phyloP scores from a whole-genome alignment of 2,329 filamentous ascomycete species.

The Clarireedia homoeocarpa region DNA sequence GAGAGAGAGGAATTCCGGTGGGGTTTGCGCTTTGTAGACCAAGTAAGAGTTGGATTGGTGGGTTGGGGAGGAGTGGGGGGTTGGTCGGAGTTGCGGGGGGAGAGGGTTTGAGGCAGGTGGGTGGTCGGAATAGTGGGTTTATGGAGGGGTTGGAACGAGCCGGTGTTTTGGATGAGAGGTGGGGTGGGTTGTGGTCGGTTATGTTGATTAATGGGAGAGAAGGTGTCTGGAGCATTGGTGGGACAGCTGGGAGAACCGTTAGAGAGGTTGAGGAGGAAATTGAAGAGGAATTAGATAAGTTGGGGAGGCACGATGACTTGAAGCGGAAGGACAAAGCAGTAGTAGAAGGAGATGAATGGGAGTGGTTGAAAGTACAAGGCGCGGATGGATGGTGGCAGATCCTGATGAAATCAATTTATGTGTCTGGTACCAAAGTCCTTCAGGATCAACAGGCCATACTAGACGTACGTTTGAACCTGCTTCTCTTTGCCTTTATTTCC shows the following conservation, averaged over 20 bases:
- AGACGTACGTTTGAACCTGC: constrained; percentile 10
- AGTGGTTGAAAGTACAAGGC: constrained; percentile 19
- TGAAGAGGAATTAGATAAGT: not conserved
- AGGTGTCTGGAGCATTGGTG: constrained; percentile 19
- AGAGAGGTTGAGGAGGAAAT: constrained; percentile 8
- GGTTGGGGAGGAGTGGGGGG: not conserved
- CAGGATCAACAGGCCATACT: constrained; percentile 16
- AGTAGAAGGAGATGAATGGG: constrained; percentile 11
- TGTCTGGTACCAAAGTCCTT: constrained; percentile 15
- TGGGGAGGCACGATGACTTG: not conserved
- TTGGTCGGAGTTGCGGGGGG: constrained; percentile 15
- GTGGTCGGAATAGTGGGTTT: constrained; percentile 2
- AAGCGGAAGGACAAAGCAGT: not conserved
- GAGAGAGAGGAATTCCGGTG: constrained; percentile 7
- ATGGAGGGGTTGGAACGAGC: constrained; percentile 15
- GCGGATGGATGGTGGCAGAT: constrained; percentile 23
- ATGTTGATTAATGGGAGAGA: constrained; percentile 18
- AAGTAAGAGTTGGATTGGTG: constrained; percentile 14
- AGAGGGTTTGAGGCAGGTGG: constrained; percentile 5
- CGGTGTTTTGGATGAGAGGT: constrained; percentile 9
- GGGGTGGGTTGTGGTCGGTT: constrained; percentile 16
- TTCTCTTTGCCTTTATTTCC: not conserved
- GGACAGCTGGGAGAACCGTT: constrained; percentile 11
- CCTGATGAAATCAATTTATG: constrained; percentile 16
- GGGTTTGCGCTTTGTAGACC: constrained; percentile 21